A percentile compares a stretch with the other conserved stretches of the same genome.
Evolutionary conservation across 148 eudicot species (phyloP).

Genomic region (Beta vulgaris): DNA sequence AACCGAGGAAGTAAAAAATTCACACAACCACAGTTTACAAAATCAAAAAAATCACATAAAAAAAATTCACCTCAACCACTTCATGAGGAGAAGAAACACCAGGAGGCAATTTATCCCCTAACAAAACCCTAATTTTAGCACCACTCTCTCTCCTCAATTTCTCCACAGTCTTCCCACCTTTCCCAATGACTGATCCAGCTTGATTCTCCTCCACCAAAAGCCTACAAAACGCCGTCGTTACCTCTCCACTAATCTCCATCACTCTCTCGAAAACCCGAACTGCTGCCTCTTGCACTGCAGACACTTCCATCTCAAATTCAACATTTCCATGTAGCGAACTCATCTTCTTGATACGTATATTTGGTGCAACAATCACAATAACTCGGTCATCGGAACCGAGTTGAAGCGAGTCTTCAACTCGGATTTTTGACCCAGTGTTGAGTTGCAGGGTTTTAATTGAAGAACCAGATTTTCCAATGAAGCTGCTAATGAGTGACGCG

Average conservation of each 20-base stretch:
- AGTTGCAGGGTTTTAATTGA: constrained; percentile 56
- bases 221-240: constrained; percentile 41
- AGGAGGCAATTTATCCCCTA: constrained; percentile 33
- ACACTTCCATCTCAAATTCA: constrained; percentile 31
- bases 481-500: constrained; percentile 53
- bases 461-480: constrained; percentile 75
- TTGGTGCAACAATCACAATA: constrained; percentile 39
- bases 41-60: not conserved
- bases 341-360: constrained; percentile 19
- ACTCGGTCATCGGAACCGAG: constrained; percentile 46
- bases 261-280: constrained; percentile 76
- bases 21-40: too few species aligned
- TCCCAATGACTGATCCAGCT: constrained; percentile 72
- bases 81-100: constrained; percentile 42
- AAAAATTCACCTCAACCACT: constrained; percentile 17
- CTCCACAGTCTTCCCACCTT: constrained; percentile 61
- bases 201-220: constrained; percentile 42
- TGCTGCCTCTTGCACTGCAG: constrained; percentile 65
- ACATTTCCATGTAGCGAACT: not conserved
- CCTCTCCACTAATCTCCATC: constrained; percentile 59
- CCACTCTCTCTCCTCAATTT: constrained; percentile 64
- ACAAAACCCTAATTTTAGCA: constrained; percentile 62
- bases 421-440: constrained; percentile 50
- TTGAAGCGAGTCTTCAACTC: constrained; percentile 45
- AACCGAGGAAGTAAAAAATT: too few species aligned